Evolutionary conservation across 495 filamentous ascomycete species (phyloP), one percentile per base, ranked within the genome.

Genomic region (Astrothelium macrocarpum): DNA sequence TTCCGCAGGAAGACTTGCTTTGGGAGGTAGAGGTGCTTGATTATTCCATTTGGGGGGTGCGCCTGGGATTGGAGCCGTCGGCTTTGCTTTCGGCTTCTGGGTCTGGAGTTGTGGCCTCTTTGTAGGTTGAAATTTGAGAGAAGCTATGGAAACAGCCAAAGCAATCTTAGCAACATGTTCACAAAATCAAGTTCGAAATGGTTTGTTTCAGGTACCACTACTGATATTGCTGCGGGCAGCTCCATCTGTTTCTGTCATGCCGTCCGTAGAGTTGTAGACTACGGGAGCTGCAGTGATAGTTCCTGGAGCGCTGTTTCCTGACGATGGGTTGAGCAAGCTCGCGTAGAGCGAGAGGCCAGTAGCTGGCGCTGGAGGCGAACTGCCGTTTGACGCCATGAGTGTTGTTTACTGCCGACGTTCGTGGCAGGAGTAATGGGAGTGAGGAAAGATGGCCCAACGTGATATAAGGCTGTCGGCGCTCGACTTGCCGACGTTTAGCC

Each of bases 61-160:
- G 11, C 53, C 63, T 58, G 28, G 62, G 26, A 18, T n/a, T 59
- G 39, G 28, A 32, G 45, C 3, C 62, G 84, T 86, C 1, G 85
- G 70, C 70, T 92, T 96, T 2, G 84, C 73, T 69, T 90, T 95
- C 71, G 86, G 85, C 25, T 29, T 56, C 49, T 56, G 49, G 23
- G 49, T 20, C 34, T 83, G 78, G 32, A 78, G 64, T 60, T 95
- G 90, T 25, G 92, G 92, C 68, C 88, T 75, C 71, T 84, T 89
- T 42, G 85, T 88, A 45, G 92, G 92, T 72, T 96, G 93, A 77
- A 96, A 96, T 71, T 88, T 87, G 65, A 97, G 80, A 70, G 90
- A 84, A 75, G 81, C 85, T 86, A 72, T 70, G 67, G 59, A 66
- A 68, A 63, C 65, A 60, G 70, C 68, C 32, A 68, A 66, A 66